phyloP scores from a whole-genome alignment of 2,329 filamentous ascomycete genomes.

The Harringtonia aguacate region DNA sequence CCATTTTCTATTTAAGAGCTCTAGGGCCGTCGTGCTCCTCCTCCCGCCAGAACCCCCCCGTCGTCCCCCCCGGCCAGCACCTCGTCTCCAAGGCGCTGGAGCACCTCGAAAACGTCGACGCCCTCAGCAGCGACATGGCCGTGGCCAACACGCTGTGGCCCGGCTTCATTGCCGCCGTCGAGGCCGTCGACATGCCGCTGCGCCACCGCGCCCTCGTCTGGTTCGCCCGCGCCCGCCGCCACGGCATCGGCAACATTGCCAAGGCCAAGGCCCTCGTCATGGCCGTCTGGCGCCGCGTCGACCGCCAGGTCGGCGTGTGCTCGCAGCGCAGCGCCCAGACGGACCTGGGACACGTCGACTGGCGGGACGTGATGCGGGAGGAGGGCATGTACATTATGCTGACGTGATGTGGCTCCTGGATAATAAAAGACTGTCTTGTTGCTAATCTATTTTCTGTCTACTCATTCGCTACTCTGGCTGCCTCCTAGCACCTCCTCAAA shows the following conservation, averaged over 20 bases:
- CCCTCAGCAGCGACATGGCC: background rate
- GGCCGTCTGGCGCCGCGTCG: background rate
- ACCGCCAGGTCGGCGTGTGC: background rate
- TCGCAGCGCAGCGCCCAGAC: too few species aligned
- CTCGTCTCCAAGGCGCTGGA: background rate
- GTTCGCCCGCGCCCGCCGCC: background rate
- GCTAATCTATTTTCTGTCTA: too few species aligned
- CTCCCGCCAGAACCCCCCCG: background rate
- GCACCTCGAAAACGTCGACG: background rate
- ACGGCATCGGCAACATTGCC: background rate
- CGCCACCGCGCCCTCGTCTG: background rate
- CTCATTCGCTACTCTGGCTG: too few species aligned
- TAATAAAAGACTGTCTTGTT: too few species aligned
- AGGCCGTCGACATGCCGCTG: background rate
- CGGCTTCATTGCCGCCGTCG: background rate
- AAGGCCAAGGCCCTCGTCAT: background rate
- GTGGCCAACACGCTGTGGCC: background rate
- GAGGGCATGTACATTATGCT: too few species aligned
- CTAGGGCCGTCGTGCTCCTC: background rate
- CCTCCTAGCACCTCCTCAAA: too few species aligned
- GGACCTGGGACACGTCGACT: too few species aligned
- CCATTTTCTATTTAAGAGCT: background rate
- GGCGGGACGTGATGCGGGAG: too few species aligned
- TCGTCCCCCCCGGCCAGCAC: background rate
- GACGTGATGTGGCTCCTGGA: too few species aligned